phyloP scores from a whole-genome alignment of 1,284 basidiomycete genomes.

The Inonotus hispidus region DNA sequence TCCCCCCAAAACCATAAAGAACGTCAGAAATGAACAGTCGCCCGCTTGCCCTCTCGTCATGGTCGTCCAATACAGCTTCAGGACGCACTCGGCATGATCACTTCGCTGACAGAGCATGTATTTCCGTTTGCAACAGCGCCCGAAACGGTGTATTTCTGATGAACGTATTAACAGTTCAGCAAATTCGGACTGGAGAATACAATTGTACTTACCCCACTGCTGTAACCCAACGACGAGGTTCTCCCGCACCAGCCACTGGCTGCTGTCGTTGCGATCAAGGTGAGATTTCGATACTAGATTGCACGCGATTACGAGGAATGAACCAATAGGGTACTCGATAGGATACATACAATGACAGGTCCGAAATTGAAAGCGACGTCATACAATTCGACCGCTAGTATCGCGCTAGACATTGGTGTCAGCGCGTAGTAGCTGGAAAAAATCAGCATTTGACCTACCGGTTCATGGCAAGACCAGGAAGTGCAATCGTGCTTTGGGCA shows the following conservation, averaged over 20 bases:
- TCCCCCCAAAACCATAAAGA: neutral
- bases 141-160: constrained; percentile 9
- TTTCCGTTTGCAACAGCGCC: constrained; percentile 11
- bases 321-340: neutral
- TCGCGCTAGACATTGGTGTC: constrained; percentile 13
- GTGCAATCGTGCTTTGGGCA: constrained; percentile 18
- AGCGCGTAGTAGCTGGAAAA: neutral
- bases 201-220: constrained; percentile 3
- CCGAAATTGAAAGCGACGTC: constrained; percentile 13
- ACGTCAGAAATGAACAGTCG: neutral
- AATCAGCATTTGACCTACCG: neutral
- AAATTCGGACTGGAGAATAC: neutral
- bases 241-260: constrained; percentile 14
- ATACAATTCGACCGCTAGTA: constrained; percentile 18
- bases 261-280: constrained; percentile 6
- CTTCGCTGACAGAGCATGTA: constrained; percentile 11
- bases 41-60: neutral
- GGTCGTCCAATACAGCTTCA: neutral
- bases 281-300: constrained; percentile 10
- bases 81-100: constrained; percentile 15
- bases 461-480: constrained; percentile 21
- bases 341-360: constrained; percentile 9
- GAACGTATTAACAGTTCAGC: neutral
- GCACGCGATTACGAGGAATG: neutral
- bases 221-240: constrained; percentile 11